phyloP scores from a whole-genome alignment of 1,284 basidiomycete species.

The Cystobasidiaceae sp. region DNA sequence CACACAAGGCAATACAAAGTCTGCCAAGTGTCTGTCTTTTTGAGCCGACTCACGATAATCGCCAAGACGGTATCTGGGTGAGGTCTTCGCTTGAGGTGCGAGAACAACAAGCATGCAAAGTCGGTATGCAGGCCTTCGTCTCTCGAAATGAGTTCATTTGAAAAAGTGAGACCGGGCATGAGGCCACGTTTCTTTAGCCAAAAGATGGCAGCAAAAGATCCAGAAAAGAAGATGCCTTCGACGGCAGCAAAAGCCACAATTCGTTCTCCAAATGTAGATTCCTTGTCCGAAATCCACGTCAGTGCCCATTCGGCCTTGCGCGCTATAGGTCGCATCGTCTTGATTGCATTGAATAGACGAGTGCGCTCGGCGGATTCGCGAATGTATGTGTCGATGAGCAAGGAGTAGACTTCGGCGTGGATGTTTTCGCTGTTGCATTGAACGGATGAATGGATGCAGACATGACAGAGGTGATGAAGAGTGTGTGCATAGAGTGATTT shows the following conservation, averaged over 20 bases:
- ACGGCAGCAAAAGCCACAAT: conserved; percentile 51
- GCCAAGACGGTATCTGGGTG: conserved; percentile 47
- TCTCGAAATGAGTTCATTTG: conserved; percentile 51
- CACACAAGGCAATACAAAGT: not conserved
- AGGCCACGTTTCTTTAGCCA: conserved; percentile 53
- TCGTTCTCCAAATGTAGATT: conserved; percentile 49
- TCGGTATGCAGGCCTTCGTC: conserved; percentile 52
- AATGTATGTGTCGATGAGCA: conserved; percentile 57
- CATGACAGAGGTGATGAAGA: not conserved
- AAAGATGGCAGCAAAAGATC: conserved; percentile 51
- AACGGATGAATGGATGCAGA: too few species aligned
- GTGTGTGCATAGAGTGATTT: not conserved
- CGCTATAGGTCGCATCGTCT: conserved; percentile 48
- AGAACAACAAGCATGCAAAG: conserved; percentile 52
- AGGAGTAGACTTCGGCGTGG: conserved; percentile 56
- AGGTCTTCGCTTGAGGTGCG: conserved; percentile 49
- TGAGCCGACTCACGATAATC: conserved; percentile 44
- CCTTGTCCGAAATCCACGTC: conserved; percentile 50
- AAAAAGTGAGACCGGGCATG: conserved; percentile 44
- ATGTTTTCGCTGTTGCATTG: conserved; percentile 52
- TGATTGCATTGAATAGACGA: conserved; percentile 54
- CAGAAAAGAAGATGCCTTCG: conserved; percentile 52
- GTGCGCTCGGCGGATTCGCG: conserved; percentile 53
- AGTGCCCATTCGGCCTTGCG: conserved; percentile 48
- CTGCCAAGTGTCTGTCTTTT: too few species aligned